Evolutionary conservation across 495 filamentous ascomycete species (phyloP), one percentile per base, ranked within the genome.

Genomic region (Penicillium malachiteum): DNA sequence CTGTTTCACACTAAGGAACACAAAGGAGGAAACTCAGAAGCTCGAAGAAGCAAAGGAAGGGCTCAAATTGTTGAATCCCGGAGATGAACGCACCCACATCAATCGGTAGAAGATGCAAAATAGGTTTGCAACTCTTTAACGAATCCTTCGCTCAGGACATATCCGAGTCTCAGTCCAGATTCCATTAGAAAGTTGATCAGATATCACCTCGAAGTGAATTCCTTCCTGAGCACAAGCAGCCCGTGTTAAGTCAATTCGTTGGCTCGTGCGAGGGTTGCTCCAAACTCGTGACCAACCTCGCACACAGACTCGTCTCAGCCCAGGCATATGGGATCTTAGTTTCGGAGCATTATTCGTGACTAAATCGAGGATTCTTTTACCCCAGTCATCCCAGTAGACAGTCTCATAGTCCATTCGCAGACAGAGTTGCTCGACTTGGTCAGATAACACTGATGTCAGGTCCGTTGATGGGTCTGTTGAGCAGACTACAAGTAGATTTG

Each of bases 201-300:
- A 47, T 10, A 54, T 14, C 35, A 54, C 41, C 51, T 54, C 8
- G 16, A 54, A 54, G 13, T 47, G 32, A 47, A 54, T 54, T 11
- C 51, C 51, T 30, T 54, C 14, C 51, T 47, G 51, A 14, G 51
- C 51, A 38, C 51, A 54, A 16, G 51, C 51, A 9, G 51, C 51
- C 41, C 51, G 51, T 11, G 51, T 31, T 1, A 26, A 26, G 1
- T 26, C 21, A 26, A 26, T 26, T 26, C 21, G 21, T 26, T 26
- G 16, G 14, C 32, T 46, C 46, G 9, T 39, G 38, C 48, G 48
- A 40, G 48, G 32, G 34, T 31, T 40, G 18, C 50, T 43, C 50
- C 39, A 17, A 39, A 31, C 35, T 52, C 38, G 38, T 26, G n/a
- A 38, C 50, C 51, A 54, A n/a, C 42, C 26, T 11, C 51, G 51